These are phyloP conservation scores for Macroventuria anomochaeta DNA, from an alignment of 2,329 filamentous ascomycete genomes.

Conservation along the genomic window DNA sequence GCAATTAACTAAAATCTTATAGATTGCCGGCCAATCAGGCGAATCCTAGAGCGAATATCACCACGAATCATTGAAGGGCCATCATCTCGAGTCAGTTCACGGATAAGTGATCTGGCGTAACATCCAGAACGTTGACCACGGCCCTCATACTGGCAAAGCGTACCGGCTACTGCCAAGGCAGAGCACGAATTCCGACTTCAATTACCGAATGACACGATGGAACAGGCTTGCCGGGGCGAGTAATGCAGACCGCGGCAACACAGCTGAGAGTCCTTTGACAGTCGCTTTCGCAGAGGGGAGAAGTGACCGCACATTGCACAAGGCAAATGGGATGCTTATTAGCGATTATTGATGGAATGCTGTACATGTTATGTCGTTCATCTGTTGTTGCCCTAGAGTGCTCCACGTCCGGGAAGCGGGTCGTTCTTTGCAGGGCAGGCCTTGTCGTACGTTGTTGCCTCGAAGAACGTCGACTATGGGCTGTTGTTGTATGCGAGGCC, in stretches of 20 bases:
- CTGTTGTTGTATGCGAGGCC: constrained; percentile 31
- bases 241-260: not conserved
- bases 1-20: not conserved
- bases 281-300: no score
- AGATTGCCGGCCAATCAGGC: not conserved
- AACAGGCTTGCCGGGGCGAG: not conserved
- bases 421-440: constrained; percentile 33
- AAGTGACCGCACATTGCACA: no score
- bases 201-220: not conserved
- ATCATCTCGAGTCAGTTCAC: no score
- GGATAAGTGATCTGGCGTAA: not conserved
- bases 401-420: constrained; percentile 32
- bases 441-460: constrained; percentile 28
- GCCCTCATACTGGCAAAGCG: not conserved
- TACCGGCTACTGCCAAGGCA: not conserved
- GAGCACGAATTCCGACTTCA: not conserved
- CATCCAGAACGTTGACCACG: not conserved
- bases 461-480: constrained; percentile 25
- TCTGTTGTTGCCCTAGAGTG: constrained; percentile 17
- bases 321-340: not conserved
- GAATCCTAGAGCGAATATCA: not conserved
- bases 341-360: not conserved
- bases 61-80: not conserved
- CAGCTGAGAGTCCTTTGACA: not conserved
- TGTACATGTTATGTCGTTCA: not conserved